Conservation (phyloP, 257 asterid genomes). For the Ilex aquifolium region DNA sequence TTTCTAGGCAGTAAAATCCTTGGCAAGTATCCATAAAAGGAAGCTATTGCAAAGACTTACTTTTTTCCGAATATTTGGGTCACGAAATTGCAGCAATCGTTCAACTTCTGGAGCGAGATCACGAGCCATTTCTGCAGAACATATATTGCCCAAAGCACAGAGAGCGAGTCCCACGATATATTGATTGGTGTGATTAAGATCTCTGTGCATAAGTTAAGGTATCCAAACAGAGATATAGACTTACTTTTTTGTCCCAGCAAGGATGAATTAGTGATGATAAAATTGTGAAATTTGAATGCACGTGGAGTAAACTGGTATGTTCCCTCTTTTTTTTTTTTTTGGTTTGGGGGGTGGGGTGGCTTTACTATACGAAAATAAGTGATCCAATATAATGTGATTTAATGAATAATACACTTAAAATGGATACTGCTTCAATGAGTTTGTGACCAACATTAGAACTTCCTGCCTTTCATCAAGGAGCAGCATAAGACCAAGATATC, state of each 20-base stretch:
- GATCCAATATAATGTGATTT: background rate
- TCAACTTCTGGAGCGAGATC: slow-evolving; percentile 99
- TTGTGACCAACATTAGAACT: slow-evolving; percentile 97
- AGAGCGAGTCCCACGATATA: slow-evolving; percentile 98
- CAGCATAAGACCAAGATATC: slow-evolving; percentile 98
- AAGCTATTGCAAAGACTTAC: slow-evolving; percentile 34
- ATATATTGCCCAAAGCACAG: slow-evolving; percentile 93
- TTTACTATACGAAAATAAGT: too few species aligned
- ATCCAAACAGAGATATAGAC: slow-evolving; percentile 9
- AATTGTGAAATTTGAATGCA: too few species aligned
- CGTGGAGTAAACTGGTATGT: too few species aligned
- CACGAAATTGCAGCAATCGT: slow-evolving; percentile 88
- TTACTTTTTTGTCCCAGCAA: too few species aligned
- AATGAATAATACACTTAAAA: slow-evolving; percentile 4
- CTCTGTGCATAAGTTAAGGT: slow-evolving; percentile 70
- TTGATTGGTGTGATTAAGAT: slow-evolving; percentile 91
- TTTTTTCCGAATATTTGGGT: slow-evolving; percentile 96
- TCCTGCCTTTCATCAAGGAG: slow-evolving; percentile 99
- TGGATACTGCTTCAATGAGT: slow-evolving; percentile 97
- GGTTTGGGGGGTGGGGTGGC: too few species aligned
- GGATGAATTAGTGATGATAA: too few species aligned
- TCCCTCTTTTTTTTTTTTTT: too few species aligned
- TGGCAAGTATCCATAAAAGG: slow-evolving; percentile 3
- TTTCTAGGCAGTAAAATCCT: background rate
- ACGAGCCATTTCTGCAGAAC: slow-evolving; percentile 99